Evolutionary conservation across 1,139 yeast genomes (phyloP), one percentile per base, ranked within the genome.

Genomic region (Scheffersomyces segobiensis): DNA sequence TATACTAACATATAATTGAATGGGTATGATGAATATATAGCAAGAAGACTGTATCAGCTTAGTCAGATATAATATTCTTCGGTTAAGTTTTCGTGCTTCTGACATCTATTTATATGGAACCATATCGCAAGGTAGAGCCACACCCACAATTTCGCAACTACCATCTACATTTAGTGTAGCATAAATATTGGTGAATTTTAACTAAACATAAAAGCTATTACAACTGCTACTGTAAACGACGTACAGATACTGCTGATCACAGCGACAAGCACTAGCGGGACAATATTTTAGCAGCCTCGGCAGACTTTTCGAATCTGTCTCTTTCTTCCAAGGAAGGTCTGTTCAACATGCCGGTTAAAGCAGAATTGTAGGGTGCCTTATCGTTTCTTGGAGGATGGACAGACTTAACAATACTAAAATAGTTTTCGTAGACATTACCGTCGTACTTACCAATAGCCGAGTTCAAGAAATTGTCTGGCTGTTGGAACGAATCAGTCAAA

Each of bases 401-500:
- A 14, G 61, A 61, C 68, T 79, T 78, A 56, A 80, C 80, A 50
- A 70, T 68, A 50, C 67, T 71, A 68, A 77, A 79, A 72, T 79
- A 80, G 69, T 80, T 80, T 63, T 79, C 83, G 64, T 80, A 80
- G 62, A 80, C 69, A 67, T 80, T 75, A 63, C 84, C 84, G 60
- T 79, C 80, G 64, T 73, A 79, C 55, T 69, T 71, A 61, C 83
- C 84, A 61, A 80, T 73, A 55, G 76, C 71, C 10, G 84, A 77
- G 69, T 80, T 78, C 60, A 80, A 69, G 65, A 77, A 65, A 76
- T 75, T 77, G 66, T 80, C 84, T 49, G 81, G 71, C 62, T 71
- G 74, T 65, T 79, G 81, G 81, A 80, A 80, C n/a, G 84, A 72
- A 67, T 80, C 84, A 52, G 84, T 80, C 61, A 73, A 77, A 26